Evolutionary conservation across 192 early-diverging fungal species (phyloP), one percentile per base, ranked within the genome.

Genomic region (Backusella macrospora): DNA sequence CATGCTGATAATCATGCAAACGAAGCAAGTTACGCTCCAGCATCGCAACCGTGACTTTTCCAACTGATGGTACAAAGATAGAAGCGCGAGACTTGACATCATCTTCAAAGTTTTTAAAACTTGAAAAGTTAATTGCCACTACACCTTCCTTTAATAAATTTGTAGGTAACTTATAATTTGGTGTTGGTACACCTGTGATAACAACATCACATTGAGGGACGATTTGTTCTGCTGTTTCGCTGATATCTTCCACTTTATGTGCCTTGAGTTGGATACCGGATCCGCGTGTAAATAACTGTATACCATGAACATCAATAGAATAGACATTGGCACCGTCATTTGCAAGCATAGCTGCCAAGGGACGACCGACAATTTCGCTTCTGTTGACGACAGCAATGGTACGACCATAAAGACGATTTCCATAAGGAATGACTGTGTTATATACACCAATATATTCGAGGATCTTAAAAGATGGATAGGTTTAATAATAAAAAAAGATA

Each of bases 11-110:
- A 77, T 92, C 91, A 80, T 92, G 90, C 40, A 98, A 86, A 40
- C 98, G 89, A 47, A 98, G 79, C 59, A 99, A 83, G 80, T 99
- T 99, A 77, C 98, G 88, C 84, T 98, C 90, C 34, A 99, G 85
- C 98, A 99, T 99, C 16, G 96, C 93, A 16, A 99, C 95, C 5
- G 98, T 99, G 65, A 98, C 98, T 80, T 99, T 98, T 59, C 98
- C 98, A 10, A 99, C 94, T 1, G 92, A 90, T 0, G 96, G 96
- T 45, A 99, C 96, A 80, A 92, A 99, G 78, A 99, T 96, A 21
- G 93, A 91, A 55, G 98, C 95, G 59, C 93, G 90, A 29, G 93
- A 88, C 81, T 94, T 94, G 74, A 99, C 89, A 59, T 95, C 93
- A 29, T 96, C 95, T 74, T 95, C 90, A 84, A 99, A 98, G 84